Evolutionary conservation across 352 stramenopile genomes (phyloP).

Genomic region (Pythium oligandrum): DNA sequence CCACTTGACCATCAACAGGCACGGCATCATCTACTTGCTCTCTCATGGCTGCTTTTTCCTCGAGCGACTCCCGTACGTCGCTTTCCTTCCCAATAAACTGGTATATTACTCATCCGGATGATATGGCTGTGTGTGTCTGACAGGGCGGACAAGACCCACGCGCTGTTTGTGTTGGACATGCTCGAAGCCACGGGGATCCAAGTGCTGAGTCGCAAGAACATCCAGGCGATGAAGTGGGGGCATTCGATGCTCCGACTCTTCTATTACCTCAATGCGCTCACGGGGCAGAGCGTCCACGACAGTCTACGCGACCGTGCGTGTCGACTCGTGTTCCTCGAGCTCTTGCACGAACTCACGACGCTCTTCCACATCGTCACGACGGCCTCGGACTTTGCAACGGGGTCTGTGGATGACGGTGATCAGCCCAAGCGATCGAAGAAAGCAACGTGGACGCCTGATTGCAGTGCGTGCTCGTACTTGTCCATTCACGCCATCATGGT

Average conservation of each 20-base stretch:
- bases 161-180: slow-evolving; percentile 65
- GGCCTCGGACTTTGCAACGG: slow-evolving; percentile 8
- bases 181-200: slow-evolving; percentile 70
- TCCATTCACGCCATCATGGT: slow-evolving; percentile 63
- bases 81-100: background rate
- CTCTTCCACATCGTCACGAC: slow-evolving; percentile 48
- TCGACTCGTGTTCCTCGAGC: slow-evolving; percentile 66
- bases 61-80: slow-evolving; percentile 66
- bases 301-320: slow-evolving; percentile 59
- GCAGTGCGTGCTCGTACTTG: slow-evolving; percentile 52
- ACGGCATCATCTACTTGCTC: slow-evolving; percentile 42
- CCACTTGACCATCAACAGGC: slow-evolving; percentile 47
- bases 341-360: slow-evolving; percentile 59
- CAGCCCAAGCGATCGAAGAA: background rate
- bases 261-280: slow-evolving; percentile 77
- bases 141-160: slow-evolving; percentile 68
- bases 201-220: slow-evolving; percentile 69
- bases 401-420: background rate
- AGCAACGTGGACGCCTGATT: slow-evolving; percentile 42
- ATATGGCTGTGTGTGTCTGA: no score
- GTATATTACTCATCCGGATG: no score
- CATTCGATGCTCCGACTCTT: slow-evolving; percentile 73
- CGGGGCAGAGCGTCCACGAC: slow-evolving; percentile 36
- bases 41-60: slow-evolving; percentile 75
- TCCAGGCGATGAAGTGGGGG: slow-evolving; percentile 82